Percentiles rank a stretch among this genome's conserved stretches.
Evolutionary conservation across 495 filamentous ascomycete genomes (phyloP).

Genomic region (Neurospora hispaniola): DNA sequence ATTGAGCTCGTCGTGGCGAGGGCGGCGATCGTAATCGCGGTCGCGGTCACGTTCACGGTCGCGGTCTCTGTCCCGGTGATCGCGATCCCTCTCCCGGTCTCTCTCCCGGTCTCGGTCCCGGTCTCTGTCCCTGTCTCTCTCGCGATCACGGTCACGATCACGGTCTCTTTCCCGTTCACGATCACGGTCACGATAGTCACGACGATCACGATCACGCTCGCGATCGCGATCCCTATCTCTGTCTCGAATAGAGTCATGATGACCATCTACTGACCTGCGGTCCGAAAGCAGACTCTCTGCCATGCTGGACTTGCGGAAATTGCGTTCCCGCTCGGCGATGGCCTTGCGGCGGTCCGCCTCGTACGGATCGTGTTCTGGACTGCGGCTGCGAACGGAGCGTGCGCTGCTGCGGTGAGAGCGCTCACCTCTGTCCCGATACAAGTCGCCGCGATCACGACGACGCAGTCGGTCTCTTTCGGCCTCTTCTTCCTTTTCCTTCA

Average conservation of each 20-base stretch:
- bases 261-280: slow-evolving; percentile 30
- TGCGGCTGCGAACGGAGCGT: slow-evolving; percentile 42
- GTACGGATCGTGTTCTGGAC: slow-evolving; percentile 77
- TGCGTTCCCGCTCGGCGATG: slow-evolving; percentile 75
- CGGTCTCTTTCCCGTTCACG: slow-evolving; percentile 28
- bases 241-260: slow-evolving; percentile 40
- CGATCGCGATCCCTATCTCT: slow-evolving; percentile 43
- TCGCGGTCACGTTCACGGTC: slow-evolving; percentile 29
- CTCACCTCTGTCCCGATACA: slow-evolving; percentile 44
- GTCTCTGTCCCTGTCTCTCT: slow-evolving; percentile 23
- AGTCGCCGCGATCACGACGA: slow-evolving; percentile 51
- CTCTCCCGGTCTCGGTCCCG: slow-evolving; percentile 21
- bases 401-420: slow-evolving; percentile 50
- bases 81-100: slow-evolving; percentile 29
- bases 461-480: slow-evolving; percentile 60
- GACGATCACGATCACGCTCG: slow-evolving; percentile 36
- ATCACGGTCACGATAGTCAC: slow-evolving; percentile 36
- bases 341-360: slow-evolving; percentile 82
- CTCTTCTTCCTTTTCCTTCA: slow-evolving; percentile 87
- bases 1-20: slow-evolving; percentile 39
- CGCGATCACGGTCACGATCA: slow-evolving; percentile 28
- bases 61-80: slow-evolving; percentile 25
- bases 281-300: slow-evolving; percentile 49
- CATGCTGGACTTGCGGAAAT: slow-evolving; percentile 68
- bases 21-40: slow-evolving; percentile 28